Evolutionary conservation across 1,284 basidiomycete genomes (phyloP).

Genomic region (Heterobasidion occidentale): DNA sequence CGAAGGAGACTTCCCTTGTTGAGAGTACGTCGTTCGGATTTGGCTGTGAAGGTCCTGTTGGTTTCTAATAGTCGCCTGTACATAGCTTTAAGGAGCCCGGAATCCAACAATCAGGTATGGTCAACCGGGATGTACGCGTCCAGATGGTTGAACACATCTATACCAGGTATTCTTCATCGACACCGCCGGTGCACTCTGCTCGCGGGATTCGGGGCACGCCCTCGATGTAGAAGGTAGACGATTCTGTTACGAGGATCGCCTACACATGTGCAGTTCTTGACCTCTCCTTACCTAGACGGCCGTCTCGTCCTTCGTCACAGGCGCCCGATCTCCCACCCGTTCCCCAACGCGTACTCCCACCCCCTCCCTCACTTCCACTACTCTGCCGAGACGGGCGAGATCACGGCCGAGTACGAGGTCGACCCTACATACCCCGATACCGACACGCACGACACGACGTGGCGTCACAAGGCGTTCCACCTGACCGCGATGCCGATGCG

Average conservation of each 20-base stretch:
- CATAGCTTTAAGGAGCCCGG: constrained; percentile 55
- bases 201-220: constrained; percentile 71
- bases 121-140: background rate
- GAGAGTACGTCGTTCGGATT: constrained; percentile 38
- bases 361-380: constrained; percentile 67
- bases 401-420: constrained; percentile 48
- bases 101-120: constrained; percentile 63
- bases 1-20: constrained; percentile 66
- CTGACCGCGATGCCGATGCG: constrained; percentile 57
- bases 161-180: constrained; percentile 74
- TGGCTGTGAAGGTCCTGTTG: too few relatives aligned
- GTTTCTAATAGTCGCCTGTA: background rate
- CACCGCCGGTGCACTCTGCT: constrained; percentile 64
- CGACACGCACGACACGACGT: constrained; percentile 28
- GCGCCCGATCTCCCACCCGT: constrained; percentile 63
- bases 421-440: constrained; percentile 55
- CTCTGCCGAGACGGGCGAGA: constrained; percentile 42
- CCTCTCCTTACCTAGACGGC: constrained; percentile 35
- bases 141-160: constrained; percentile 3
- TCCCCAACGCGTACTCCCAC: constrained; percentile 68
- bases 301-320: constrained; percentile 64
- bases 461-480: constrained; percentile 54
- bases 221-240: constrained; percentile 63
- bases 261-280: background rate
- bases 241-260: background rate